These are phyloP conservation scores for Alternaria sp. DNA, from an alignment of 2,329 filamentous ascomycete species.

Conservation along the genomic window DNA sequence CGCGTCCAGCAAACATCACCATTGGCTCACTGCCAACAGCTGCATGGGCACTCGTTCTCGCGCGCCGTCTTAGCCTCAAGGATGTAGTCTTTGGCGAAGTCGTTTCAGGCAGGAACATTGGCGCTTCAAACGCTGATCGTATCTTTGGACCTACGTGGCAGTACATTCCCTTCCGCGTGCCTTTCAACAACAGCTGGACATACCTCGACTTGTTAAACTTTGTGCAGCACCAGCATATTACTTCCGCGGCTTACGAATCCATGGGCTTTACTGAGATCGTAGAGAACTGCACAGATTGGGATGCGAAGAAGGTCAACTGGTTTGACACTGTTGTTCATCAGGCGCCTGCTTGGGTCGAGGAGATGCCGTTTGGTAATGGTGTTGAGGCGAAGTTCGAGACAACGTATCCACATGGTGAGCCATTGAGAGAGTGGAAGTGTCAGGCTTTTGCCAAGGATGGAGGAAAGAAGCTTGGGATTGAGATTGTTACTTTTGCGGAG, in stretches of 20 bases:
- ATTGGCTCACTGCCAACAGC: conserved; percentile 72
- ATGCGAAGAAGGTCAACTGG: conserved; percentile 34
- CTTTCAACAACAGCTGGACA: conserved; percentile 60
- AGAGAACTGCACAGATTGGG: conserved; percentile 45
- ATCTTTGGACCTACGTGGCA: conserved; percentile 73
- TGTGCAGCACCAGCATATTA: conserved; percentile 49
- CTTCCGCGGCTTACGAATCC: conserved; percentile 45
- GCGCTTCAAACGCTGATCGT: conserved; percentile 62
- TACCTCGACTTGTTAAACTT: conserved; percentile 43
- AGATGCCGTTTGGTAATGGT: conserved; percentile 54
- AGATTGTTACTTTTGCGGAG: conserved; percentile 67
- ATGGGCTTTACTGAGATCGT: conserved; percentile 50
- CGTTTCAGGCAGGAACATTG: conserved; percentile 69
- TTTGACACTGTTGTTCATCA: conserved; percentile 54
- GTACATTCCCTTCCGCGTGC: conserved; percentile 70
- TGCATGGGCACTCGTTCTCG: conserved; percentile 70
- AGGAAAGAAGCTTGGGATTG: conserved; percentile 62
- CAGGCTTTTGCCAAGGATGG: conserved; percentile 64
- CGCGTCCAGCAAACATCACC: conserved; percentile 64
- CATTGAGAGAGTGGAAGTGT: conserved; percentile 62
- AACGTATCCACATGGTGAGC: conserved; percentile 59
- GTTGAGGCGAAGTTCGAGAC: conserved; percentile 60
- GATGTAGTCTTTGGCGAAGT: conserved; percentile 74
- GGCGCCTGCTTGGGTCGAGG: conserved; percentile 64
- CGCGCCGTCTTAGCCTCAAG: conserved; percentile 59